Evolutionary conservation across 371 early-diverging fungal species (phyloP), one percentile per base, ranked within the genome.

Genomic region (Mortierella sp.): DNA sequence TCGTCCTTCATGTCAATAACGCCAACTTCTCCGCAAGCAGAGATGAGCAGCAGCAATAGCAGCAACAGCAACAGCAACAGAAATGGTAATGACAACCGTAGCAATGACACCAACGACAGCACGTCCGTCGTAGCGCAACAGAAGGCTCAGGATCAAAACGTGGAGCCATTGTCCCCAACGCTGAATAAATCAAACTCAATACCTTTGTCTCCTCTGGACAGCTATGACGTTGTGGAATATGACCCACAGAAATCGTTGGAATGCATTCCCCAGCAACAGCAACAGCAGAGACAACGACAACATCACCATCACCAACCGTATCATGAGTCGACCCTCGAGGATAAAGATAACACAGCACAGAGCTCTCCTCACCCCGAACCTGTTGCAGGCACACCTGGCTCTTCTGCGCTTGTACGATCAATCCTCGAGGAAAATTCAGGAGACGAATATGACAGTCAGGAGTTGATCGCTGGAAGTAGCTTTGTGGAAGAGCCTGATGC

Each of bases 401-500:
- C 67, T 55, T 61, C 41, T 19, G 61, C 64, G 40, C 65, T 33
- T 50, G 32, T 58, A 21, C 66, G 38, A 11, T 63, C 63, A 9
- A 61, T 47, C 16, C 48, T 70, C 40, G 76, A 70, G 9, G 62
- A 69, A 24, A 67, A 68, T 33, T 52, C 60, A 67, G 69, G 69
- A 45, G 73, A 52, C 36, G 77, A 72, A 9, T 58, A 59, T 5
- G 68, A 63, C 5, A 48, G 68, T 48, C 40, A 64, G 24, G 72
- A 71, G 21, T 63, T 58, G 24, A 33, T 69, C 21, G 38, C 41
- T 55, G 50, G 58, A 28, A 70, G 63, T 36, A 65, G 58, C 52
- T 68, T 61, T 57, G 57, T 63, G 10, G 82, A 81, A 19, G 82
- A 81, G 63, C 82, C 82, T 21, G 82, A 81, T 36, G 72, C 76